Evolutionary conservation across 75 land plant genomes (phyloP), one percentile per base, ranked within the genome.

Genomic region (Picea glauca): DNA sequence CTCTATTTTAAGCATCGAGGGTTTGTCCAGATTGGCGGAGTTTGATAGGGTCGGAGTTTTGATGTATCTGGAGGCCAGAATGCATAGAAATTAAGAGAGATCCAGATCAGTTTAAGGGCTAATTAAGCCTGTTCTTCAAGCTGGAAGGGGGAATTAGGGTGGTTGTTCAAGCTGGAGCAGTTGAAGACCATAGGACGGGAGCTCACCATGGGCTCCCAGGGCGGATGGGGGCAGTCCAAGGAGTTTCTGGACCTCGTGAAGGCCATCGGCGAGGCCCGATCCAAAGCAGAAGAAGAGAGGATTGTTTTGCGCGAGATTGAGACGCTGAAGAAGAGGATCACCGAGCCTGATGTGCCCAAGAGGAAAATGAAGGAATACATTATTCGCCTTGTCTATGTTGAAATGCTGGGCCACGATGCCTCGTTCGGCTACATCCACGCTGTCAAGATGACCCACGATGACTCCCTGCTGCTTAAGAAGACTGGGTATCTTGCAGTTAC

Each of bases 161-260:
- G 15, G 17, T 18, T 35, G 20, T 38, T 35, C 72, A 84, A 80
- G 58, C 40, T 96, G 91, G 99, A 96, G 94, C 97, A 96, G 87
- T 79, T 96, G 74, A 94, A 94, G 86, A 90, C 91, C 32, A 90
- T 96, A 63, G 99, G 99, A 4, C 62, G 97, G 81, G 99, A 96
- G 93, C 97, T 96, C 68, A 97, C 99, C 5, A 96, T 96, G 97
- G 93, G 95, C 81, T 92, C 95, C 72, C 97, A 94, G 77, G 95
- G 92, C 70, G 90, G 88, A 5, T 88, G 85, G 85, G 90, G 91
- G 13, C 90, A 95, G 56, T 91, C 99, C 32, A 94, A 88, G 80
- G 99, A 96, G 75, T 96, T 94, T 78, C 85, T 94, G 2, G 99
- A 96, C 72, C 90, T 96, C 8, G 90, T 96, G 72, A 94, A 92